Percentiles rank a stretch among this genome's conserved stretches.
phyloP scores from a whole-genome alignment of 768 basidiomycete genomes.

The Russula ochroleuca region DNA sequence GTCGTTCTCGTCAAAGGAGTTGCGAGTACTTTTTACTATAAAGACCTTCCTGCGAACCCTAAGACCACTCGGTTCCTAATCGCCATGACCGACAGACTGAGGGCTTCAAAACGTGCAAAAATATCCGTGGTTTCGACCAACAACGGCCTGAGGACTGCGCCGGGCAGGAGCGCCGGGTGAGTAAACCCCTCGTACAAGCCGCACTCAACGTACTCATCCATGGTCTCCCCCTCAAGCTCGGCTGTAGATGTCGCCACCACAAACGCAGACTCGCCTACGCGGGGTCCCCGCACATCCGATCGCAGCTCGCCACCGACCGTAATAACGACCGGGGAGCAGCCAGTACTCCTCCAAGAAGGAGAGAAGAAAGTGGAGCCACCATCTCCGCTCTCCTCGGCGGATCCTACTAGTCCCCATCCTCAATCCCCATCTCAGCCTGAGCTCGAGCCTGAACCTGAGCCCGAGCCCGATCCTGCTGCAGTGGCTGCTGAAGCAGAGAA shows the following conservation, averaged over 20 bases:
- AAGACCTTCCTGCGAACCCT: not conserved
- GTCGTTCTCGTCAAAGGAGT: no score
- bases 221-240: slow-evolving; percentile 8
- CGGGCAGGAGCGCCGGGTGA: slow-evolving; percentile 11
- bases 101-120: not conserved
- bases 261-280: not conserved
- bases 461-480: slow-evolving; percentile 34
- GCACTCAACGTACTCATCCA: slow-evolving; percentile 5
- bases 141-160: not conserved
- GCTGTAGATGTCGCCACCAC: not conserved
- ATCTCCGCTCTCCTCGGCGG: not conserved
- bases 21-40: not conserved
- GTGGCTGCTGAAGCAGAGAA: slow-evolving; percentile 50
- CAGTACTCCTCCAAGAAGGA: not conserved
- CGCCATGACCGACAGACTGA: not conserved
- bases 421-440: not conserved
- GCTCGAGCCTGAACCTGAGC: not conserved
- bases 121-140: not conserved
- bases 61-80: not conserved
- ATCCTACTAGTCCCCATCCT: not conserved
- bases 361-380: not conserved
- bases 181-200: slow-evolving; percentile 2
- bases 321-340: not conserved
- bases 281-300: not conserved
- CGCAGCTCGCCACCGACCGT: slow-evolving; percentile 5